Base-by-base conservation (phyloP, 2,329 filamentous ascomycete species). In the Nemania sp. region DNA sequence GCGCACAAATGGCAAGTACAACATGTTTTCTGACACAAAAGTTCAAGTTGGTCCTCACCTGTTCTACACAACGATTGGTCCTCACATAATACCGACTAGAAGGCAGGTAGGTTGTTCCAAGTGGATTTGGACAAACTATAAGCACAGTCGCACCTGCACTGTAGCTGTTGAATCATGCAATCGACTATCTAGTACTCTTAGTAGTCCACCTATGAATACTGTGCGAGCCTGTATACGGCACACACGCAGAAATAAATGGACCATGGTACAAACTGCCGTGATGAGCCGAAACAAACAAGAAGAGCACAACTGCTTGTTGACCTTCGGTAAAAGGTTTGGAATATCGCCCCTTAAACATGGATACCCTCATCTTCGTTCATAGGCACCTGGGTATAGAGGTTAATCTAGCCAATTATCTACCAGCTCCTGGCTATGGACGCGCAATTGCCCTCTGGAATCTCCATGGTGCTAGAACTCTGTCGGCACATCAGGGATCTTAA, bases 401-500 rank as follows among this genome's bases (percentile, higher is more conserved):
- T 33, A 12, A n/a, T n/a, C n/a, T n/a, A n/a, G n/a, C n/a, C n/a
- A n/a, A n/a, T n/a, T n/a, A n/a, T n/a, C n/a, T n/a, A n/a, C n/a
- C n/a, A n/a, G n/a, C n/a, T n/a, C n/a, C n/a, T 47, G 43, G 37
- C 54, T 26, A 24, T 53, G 49, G 48, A 56, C 49, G 50, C 60
- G 56, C 55, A 61, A 55, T 51, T 41, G 30, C 46, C 57, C 55
- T 54, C 61, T 58, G 56, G 58, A 56, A 54, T 50, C 59, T 52
- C 56, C 49, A 58, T 54, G 59, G 56, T 48, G 54, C 56, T 61
- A 52, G 54, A 65, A 65, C 64, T 63, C 48, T 64, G 49, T 65
- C 64, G 64, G 63, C 56, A 41, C 54, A 52, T 42, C 61, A 50
- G 53, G 59, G 61, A 64, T 64, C 42, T 59, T 49, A n/a, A n/a